phyloP scores from a whole-genome alignment of 208 protist species.

The Leishmania martiniquensis region DNA sequence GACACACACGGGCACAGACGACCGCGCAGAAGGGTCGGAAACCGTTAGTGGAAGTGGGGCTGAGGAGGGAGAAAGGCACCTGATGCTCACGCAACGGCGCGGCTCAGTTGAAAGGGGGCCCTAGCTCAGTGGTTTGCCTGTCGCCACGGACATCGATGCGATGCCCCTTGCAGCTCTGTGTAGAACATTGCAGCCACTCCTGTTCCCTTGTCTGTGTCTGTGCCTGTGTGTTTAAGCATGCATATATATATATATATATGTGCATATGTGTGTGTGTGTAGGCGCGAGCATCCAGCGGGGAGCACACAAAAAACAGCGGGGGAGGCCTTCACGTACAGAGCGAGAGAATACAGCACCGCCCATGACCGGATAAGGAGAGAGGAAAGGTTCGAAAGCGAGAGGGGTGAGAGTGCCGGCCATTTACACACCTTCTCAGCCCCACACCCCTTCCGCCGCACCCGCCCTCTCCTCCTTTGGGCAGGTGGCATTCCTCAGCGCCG shows the following conservation, averaged over 20 bases:
- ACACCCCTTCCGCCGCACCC: background rate
- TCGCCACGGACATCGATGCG: background rate
- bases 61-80: background rate
- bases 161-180: background rate
- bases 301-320: slow-evolving; percentile 12
- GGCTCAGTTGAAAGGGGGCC: background rate
- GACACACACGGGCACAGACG: background rate
- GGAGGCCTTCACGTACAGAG: slow-evolving; percentile 9
- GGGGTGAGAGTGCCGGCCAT: background rate
- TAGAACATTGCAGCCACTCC: background rate
- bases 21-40: background rate
- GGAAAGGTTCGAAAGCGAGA: background rate
- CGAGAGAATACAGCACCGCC: background rate
- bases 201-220: background rate
- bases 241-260: background rate
- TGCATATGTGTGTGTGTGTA: background rate
- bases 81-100: background rate
- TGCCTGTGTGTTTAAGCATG: background rate
- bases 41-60: background rate
- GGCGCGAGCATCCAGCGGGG: background rate
- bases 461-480: background rate
- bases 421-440: background rate
- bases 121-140: background rate
- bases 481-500: background rate
- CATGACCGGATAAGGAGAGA: background rate